Evolutionary conservation across 345 rosid species (phyloP), one percentile per base, ranked within the genome.

Genomic region (Clausena lansium): DNA sequence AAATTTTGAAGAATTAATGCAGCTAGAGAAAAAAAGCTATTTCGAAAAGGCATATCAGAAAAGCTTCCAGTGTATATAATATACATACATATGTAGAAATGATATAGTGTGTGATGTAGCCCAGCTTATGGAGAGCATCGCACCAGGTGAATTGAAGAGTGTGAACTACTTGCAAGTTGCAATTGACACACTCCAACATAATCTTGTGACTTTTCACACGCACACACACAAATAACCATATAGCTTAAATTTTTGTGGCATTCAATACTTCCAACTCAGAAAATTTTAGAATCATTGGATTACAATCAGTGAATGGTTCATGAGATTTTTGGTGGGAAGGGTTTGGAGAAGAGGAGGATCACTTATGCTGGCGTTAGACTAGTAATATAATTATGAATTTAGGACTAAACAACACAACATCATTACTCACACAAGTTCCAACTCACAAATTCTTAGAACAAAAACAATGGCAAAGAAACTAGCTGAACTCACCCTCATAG

Each of bases 401-500:
- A 52, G 3, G 57, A 30, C 30, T 20, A 41, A 45, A 30, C 30
- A 19, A 39, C 41, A 45, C 1, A 35, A 58, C 24, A 76, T 5
- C 55, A 32, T 24, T 32, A 30, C 69, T 75, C 47, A 47, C 14
- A 41, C 45, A 62, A 45, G 27, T 22, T 63, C 66, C 77, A 75
- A n/a, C 17, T 22, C 22, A 14, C 50, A 20, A 19, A 50, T 76
- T 50, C 22, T 35, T 17, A 72, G 39, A 45, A 60, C 59, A 65
- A 24, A 55, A 60, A 22, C 15, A 74, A 30, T 28, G 30, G 20
- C 38, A 63, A 10, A 17, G 33, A 30, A 59, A 70, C 60, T 55
- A 76, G 50, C 47, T 20, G 28, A 55, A 88, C 99, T 90, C 81
- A 93, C 99, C 92, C 98, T 86, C 97, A 93, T 91, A 41, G 98